Base-by-base conservation (phyloP, 2,329 filamentous ascomycete genomes). In the Nemania sp. region DNA sequence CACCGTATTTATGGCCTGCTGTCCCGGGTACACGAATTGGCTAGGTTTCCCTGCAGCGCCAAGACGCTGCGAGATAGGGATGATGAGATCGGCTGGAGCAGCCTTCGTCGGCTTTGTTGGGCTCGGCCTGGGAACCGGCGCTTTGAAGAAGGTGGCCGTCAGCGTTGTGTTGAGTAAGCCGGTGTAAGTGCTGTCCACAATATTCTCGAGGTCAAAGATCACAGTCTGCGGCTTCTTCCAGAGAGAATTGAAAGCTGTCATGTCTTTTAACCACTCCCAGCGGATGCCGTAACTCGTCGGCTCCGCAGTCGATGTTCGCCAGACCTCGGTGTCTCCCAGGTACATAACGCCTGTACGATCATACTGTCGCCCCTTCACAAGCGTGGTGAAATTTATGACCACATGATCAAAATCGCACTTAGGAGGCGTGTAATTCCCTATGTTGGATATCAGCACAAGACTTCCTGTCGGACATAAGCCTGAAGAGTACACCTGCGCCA, bases 271-370 rank as follows among this genome's bases (percentile, higher is more conserved):
- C 66, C 90, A 91, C 1, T 81, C 84, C 88, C 88, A 93, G 39
- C 80, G 74, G 57, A 94, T 91, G 6, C 89, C 90, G 4, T 73
- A 63, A 3, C 64, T 61, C 0, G 84, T 90, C 1, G 90, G 89
- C 72, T 95, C 88, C 3, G 90, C 88, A 1, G 90, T 95, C 5
- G 89, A 91, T 2, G 89, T 92, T 20, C 90, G 79, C 77, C 88
- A 94, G n/a, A 95, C 79, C 68, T 95, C 90, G 8, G 82, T 84
- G 68, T 93, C 88, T 34, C 83, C 84, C 31, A 94, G 76, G 64
- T 86, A 94, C 79, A 94, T 86, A 26, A 87, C 70, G 3, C 84
- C 90, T 7, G 93, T 77, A 33, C 90, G 81, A 68, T 95, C 90
- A 70, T 82, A 92, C 63, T 95, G 90, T 3, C 82, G 79, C 1